phyloP scores from a whole-genome alignment of 2,329 filamentous ascomycete genomes.

The Calycina marina region DNA sequence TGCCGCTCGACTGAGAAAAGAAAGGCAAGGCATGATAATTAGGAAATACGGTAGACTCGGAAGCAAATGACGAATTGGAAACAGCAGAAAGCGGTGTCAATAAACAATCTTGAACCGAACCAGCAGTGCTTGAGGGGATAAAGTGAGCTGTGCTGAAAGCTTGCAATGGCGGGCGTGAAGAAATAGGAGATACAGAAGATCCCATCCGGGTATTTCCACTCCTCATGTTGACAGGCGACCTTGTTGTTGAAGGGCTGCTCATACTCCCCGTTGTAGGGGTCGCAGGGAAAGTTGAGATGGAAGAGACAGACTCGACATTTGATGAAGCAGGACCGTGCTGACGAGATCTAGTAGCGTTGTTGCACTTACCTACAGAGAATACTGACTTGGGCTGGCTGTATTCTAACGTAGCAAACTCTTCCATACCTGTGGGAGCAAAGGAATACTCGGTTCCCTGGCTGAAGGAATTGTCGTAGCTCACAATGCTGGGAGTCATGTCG shows the following conservation, averaged over 20 bases:
- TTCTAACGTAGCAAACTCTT: constrained; percentile 22
- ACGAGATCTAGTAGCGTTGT: constrained; percentile 24
- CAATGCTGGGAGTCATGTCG: constrained; percentile 20
- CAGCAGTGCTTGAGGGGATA: constrained; percentile 12
- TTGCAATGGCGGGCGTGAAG: constrained; percentile 16
- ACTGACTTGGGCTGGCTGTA: constrained; percentile 27
- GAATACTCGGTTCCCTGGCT: constrained; percentile 18
- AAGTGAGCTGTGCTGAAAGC: constrained; percentile 12
- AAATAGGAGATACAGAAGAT: constrained; percentile 22
- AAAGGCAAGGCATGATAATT: constrained; percentile 27
- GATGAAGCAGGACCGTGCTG: constrained; percentile 17
- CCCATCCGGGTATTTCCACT: constrained; percentile 11
- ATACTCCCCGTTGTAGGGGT: constrained; percentile 13
- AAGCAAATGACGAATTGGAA: constrained; percentile 9
- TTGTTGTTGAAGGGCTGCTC: constrained; percentile 8
- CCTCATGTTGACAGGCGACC: constrained; percentile 14
- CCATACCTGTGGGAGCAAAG: constrained; percentile 21
- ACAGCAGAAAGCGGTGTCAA: constrained; percentile 13
- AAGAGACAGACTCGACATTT: constrained; percentile 15
- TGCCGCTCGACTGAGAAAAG: constrained; percentile 38
- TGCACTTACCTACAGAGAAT: constrained; percentile 31
- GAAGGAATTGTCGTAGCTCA: constrained; percentile 16
- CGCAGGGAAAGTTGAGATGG: constrained; percentile 16
- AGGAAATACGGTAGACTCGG: constrained; percentile 11
- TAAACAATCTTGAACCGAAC: constrained; percentile 12